Evolutionary conservation across 495 filamentous ascomycete genomes (phyloP).

Genomic region (Penicillium alfredii): DNA sequence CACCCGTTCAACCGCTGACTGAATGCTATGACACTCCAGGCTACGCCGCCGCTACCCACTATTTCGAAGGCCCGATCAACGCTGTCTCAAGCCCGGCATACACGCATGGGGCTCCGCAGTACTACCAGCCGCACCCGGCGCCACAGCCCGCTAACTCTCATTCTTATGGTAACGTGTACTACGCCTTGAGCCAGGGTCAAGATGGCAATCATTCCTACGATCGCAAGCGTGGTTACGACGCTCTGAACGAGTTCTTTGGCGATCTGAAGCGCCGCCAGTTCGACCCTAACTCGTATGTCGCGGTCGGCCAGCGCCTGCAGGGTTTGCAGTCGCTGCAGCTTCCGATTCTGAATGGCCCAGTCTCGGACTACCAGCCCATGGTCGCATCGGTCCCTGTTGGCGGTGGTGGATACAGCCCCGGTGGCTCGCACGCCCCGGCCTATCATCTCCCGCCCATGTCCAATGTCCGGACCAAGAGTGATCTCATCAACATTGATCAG

Average conservation of each 20-base stretch:
- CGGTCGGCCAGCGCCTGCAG: conserved; percentile 73
- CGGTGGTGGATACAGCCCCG: conserved; percentile 46
- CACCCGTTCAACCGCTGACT: no score
- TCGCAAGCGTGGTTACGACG: conserved; percentile 76
- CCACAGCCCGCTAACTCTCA: conserved; percentile 39
- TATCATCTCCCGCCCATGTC: conserved; percentile 79
- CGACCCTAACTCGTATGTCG: conserved; percentile 74
- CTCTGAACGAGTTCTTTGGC: conserved; percentile 88
- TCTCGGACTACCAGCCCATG: conserved; percentile 61
- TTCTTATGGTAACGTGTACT: conserved; percentile 68
- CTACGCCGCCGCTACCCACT: conserved; percentile 37
- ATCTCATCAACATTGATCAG: conserved; percentile 84
- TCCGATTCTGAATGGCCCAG: conserved; percentile 59
- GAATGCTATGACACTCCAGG: conserved; percentile 20
- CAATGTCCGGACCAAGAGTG: conserved; percentile 85
- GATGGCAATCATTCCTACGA: conserved; percentile 51
- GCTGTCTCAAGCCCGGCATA: conserved; percentile 38
- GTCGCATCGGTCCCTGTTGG: conserved; percentile 48
- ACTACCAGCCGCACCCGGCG: conserved; percentile 55
- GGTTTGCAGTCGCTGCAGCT: conserved; percentile 64
- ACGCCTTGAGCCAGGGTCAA: conserved; percentile 53
- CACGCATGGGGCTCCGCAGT: conserved; percentile 45
- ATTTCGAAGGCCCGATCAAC: conserved; percentile 41
- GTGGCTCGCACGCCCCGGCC: conserved; percentile 44
- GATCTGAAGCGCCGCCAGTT: conserved; percentile 85